Base-by-base conservation (phyloP, 208 protist species). In the Angomonas deanei region DNA sequence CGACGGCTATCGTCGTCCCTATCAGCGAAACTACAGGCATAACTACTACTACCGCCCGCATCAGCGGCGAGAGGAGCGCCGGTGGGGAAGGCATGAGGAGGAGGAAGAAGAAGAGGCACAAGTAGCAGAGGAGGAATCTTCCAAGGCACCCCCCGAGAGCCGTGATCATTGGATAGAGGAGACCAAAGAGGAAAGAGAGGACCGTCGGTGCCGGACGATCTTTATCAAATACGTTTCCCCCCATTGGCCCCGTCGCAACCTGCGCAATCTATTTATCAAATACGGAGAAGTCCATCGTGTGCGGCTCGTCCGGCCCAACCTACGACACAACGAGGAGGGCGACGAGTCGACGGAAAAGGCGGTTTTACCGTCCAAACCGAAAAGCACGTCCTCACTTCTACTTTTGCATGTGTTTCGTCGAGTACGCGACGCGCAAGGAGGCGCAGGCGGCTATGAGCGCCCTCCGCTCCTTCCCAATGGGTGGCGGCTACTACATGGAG, bases 401-500 rank as follows among this genome's bases (percentile, higher is more conserved):
- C 33, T 84, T 77, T 70, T 72, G 60, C 49, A 55, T 80, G 24
- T 62, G 64, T 46, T 80, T 84, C 57, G 78, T 78, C 10, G 78
- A 84, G 68, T 84, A 78, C 55, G 64, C 65, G 0, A 65, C 55
- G n/a, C 28, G 61, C 11, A 54, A 36, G 5, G 70, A 65, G 17
- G 60, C 61, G 10, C 26, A 1, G 39, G 0, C 8, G 8, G 66
- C 66, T 28, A 8, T 34, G 11, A 0, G 3, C 8, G 6, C 5
- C 4, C 50, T 72, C 3, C 2, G 54, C 11, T 69, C 67, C 0
- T 52, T 48, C 24, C 59, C 38, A 4, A 2, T 82, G 30, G 53
- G 24, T 4, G 59, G 30, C 0, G 24, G 23, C 0, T 71, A 70
- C 57, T 62, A 36, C 23, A 58, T 82, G 46, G 57, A 53, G 17